Base-by-base conservation (phyloP, 78 protist genomes). In the Tieghemostelium lacteum region DNA sequence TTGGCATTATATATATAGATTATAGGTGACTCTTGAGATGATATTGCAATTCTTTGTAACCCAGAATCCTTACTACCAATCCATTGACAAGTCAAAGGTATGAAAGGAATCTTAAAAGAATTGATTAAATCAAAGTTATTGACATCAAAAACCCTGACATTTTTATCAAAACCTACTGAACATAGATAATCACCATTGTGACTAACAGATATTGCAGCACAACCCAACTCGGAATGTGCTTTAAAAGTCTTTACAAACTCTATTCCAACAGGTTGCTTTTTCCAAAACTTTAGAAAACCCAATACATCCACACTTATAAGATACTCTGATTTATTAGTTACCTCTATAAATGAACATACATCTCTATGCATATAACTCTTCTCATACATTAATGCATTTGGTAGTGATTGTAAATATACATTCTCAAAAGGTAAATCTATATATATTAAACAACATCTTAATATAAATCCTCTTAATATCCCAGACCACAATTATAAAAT, bases 251-350 rank as follows among this genome's bases (percentile, higher is more conserved):
- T 98, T 40, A 98, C 98, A 54, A 97, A 97, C 63, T 96, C 98
- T 8, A 98, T 75, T 8, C 97, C 98, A 24, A 28, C 39, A 1
- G 36, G 73, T 60, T 28, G 42, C 75, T 98, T 98, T 72, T 94
- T 94, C 99, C 99, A 98, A 55, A 98, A 98, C 91, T 98, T 98
- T 37, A 98, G 22, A 49, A 63, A 89, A 3, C 99, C 99, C 45
- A 97, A 98, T n/a, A 40, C 61, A 63, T 92, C 85, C 0, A 95
- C 94, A 2, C 98, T 98, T 26, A 97, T 36, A 7, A 97, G 42
- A 49, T 85, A 98, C 29, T 95, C 95, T 5, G 96, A 66, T 33
- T 69, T 73, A 37, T 57, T 17, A 19, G 71, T 69, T 6, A 6
- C 10, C 1, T 19, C 12, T 50, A 75, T 22, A 55, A 52, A 58